Base-by-base conservation (phyloP, 768 basidiomycete genomes). In the Auriscalpium orientale region DNA sequence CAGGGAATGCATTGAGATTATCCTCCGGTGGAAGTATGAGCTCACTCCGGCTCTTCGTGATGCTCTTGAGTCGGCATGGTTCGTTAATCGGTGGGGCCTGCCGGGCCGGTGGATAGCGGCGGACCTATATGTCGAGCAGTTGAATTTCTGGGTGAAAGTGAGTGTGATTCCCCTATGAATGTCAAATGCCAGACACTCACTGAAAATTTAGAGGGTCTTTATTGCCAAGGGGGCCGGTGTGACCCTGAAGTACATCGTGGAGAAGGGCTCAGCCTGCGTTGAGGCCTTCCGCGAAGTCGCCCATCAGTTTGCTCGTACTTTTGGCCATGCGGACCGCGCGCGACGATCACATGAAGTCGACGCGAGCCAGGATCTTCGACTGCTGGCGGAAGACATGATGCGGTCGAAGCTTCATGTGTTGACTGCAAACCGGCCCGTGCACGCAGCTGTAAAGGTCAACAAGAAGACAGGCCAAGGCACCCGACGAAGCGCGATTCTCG, bases 271-370 rank as follows among this genome's bases (percentile, higher is more conserved):
- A 15, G 64, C 68, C 8, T 66, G 67, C 48, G 63, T 70, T n/a
- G 67, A 70, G 45, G 68, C 60, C 12, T 67, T 70, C 35, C 61
- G 67, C 6, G 55, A 64, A 10, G 53, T 68, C 49, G 64, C 44
- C 8, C 62, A 65, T n/a, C 35, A 18, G 1, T 53, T 69, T 9
- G 57, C 67, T 0, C 48, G 49, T 8, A 56, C 58, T 35, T 67
- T 65, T 46, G 67, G 68, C 1, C 35, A 61, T 53, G 18, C 62
- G 20, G 67, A 68, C 45, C 57, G 58, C 22, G 36, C 58, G 12
- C 63, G 65, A 0, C 47, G 63, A 0, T 56, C 57, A 49, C 65
- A 66, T 13, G 68, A 69, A 50, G 55, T 64, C 7, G 43, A 47
- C 3, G 61, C 68, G 54, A 18, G 52, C 2, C 50, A 66, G 15